These are phyloP conservation scores for Fragilariopsis cylindrus DNA, from an alignment of 108 stramenopile genomes.

Conservation along the genomic window DNA sequence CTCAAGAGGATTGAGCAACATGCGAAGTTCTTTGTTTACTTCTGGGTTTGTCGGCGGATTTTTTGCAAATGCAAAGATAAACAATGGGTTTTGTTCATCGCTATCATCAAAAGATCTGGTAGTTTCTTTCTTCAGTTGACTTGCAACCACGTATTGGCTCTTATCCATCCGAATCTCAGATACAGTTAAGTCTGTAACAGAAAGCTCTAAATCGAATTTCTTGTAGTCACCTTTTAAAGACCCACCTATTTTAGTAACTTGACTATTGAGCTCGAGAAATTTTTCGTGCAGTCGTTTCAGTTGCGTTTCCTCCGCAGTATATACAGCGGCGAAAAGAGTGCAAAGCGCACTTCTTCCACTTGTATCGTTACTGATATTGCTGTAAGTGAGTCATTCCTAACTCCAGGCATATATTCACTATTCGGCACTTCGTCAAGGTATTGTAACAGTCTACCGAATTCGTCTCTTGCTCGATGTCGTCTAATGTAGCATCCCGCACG, in stretches of 20 bases:
- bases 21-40: slow-evolving; percentile 22
- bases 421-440: slow-evolving; percentile 43
- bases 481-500: slow-evolving; percentile 17
- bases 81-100: slow-evolving; percentile 31
- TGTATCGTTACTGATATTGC: slow-evolving; percentile 41
- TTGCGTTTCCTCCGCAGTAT: slow-evolving; percentile 31
- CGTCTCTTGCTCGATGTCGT: slow-evolving; percentile 34
- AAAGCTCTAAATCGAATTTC: slow-evolving; percentile 33
- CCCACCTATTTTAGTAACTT: slow-evolving; percentile 17
- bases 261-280: slow-evolving; percentile 43
- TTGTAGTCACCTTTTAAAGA: slow-evolving; percentile 51
- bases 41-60: slow-evolving; percentile 30
- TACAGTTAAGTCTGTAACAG: slow-evolving; percentile 39
- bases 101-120: not conserved
- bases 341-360: slow-evolving; percentile 39
- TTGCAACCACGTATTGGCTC: slow-evolving; percentile 31
- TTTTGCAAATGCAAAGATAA: slow-evolving; percentile 18
- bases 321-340: slow-evolving; percentile 34
- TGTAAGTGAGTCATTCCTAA: slow-evolving; percentile 8
- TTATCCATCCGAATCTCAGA: slow-evolving; percentile 40
- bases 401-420: slow-evolving; percentile 12
- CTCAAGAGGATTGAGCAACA: slow-evolving; percentile 34
- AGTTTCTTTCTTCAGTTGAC: slow-evolving; percentile 15
- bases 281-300: slow-evolving; percentile 40
- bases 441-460: slow-evolving; percentile 32